Base-by-base conservation (phyloP, 306 rosid genomes). In the Argentina anserina region DNA sequence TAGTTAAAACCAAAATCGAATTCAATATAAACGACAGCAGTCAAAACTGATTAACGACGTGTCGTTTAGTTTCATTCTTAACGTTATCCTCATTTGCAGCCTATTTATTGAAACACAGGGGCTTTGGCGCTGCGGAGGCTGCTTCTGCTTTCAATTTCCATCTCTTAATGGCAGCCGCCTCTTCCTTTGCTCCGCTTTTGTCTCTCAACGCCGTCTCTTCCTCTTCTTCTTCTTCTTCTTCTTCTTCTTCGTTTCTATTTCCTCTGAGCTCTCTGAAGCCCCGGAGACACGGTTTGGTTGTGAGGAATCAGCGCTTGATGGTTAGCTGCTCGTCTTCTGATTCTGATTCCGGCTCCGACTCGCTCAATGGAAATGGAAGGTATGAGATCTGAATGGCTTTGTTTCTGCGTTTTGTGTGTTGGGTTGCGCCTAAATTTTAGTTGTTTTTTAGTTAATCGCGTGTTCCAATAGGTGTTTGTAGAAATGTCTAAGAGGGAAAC, bases 281-380 rank as follows among this genome's bases (percentile, higher is more conserved):
- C 68, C 63, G 23, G 64, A 68, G 58, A 62, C 69, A 41, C 46
- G 66, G 65, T 76, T 43, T 39, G 23, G 50, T 25, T 43, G 46
- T 45, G 42, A n/a, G 72, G 40, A 70, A 40, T 28, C 67, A 65
- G 33, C 71, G 65, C 15, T 56, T 71, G 20, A n/a, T 53, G 23
- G 33, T 83, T 64, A 34, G 49, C 64, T 81, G 80, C 50, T 80
- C 86, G 17, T 58, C 75, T 37, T 81, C 86, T 76, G 84, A 71
- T 12, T 29, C 65, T 69, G 80, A 79, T 42, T 75, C 88, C 13
- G 7, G 50, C 59, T 67, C 81, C 3, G 84, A 82, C 53, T 29
- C 84, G 50, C 66, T 58, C 56, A 78, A 76, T 25, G 12, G 41
- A 18, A 79, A 76, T 36, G 15, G 46, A 21, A 76, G 89, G 89